Conservation (phyloP, 164 flowering plant genomes). For the Cinnamomum chago region DNA sequence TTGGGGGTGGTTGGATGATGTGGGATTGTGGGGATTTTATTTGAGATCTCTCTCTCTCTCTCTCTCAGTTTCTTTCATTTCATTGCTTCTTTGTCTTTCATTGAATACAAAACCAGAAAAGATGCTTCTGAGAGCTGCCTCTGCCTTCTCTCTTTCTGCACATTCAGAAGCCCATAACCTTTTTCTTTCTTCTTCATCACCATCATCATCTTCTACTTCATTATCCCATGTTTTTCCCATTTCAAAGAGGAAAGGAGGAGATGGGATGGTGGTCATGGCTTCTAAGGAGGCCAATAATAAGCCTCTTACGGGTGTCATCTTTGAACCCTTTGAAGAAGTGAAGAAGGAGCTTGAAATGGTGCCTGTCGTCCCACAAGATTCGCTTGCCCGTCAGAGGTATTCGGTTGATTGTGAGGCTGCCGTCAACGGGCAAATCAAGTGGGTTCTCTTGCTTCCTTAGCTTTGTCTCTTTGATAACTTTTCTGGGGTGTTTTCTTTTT, state of each 20-base stretch:
- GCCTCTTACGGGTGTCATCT: slow-evolving; percentile 72
- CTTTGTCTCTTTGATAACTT: background rate
- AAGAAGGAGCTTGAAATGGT: slow-evolving; percentile 71
- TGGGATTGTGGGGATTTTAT: too few relatives aligned
- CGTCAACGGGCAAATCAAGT: slow-evolving; percentile 91
- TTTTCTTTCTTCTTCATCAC: slow-evolving; percentile 11
- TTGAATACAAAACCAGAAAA: background rate
- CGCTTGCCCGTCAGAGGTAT: slow-evolving; percentile 76
- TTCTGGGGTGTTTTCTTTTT: background rate
- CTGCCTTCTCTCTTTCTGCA: slow-evolving; percentile 28
- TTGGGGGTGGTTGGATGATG: too few relatives aligned
- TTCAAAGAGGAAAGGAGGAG: slow-evolving; percentile 5
- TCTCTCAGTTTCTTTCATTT: background rate
- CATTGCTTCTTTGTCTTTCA: background rate
- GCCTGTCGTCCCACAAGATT: slow-evolving; percentile 49
- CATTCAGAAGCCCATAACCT: background rate
- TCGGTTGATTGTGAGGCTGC: slow-evolving; percentile 60
- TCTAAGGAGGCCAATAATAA: slow-evolving; percentile 26
- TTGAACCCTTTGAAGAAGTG: slow-evolving; percentile 92
- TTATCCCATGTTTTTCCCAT: background rate
- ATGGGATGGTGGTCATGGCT: slow-evolving; percentile 11
- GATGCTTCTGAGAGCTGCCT: slow-evolving; percentile 46
- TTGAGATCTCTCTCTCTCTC: background rate
- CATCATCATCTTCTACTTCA: background rate
- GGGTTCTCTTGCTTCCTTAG: slow-evolving; percentile 1